These are phyloP conservation scores for Globisporangium viniferum DNA, from an alignment of 352 stramenopile genomes.

Conservation along the genomic window DNA sequence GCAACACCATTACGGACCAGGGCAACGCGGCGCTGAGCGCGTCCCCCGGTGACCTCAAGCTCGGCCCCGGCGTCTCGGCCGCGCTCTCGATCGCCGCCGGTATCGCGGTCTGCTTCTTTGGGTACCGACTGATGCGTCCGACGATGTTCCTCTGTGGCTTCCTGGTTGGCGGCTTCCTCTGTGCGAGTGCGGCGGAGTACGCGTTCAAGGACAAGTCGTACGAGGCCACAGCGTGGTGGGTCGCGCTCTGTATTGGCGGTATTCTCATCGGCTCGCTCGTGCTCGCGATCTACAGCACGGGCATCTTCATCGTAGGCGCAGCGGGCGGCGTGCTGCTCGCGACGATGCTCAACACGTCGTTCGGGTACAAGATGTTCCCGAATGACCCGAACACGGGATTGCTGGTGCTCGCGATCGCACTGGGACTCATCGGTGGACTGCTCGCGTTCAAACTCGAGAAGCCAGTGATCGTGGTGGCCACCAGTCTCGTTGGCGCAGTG, in stretches of 20 bases:
- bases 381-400: slow-evolving; percentile 44
- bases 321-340: slow-evolving; percentile 45
- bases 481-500: slow-evolving; percentile 45
- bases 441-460: slow-evolving; percentile 53
- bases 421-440: slow-evolving; percentile 44
- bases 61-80: slow-evolving; percentile 11
- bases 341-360: slow-evolving; percentile 44
- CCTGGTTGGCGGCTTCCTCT: slow-evolving; percentile 46
- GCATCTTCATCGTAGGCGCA: slow-evolving; percentile 57
- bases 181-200: slow-evolving; percentile 38
- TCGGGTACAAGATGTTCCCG: slow-evolving; percentile 61
- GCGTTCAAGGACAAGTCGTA: slow-evolving; percentile 41
- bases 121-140: slow-evolving; percentile 50
- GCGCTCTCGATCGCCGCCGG: slow-evolving; percentile 43
- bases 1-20: slow-evolving; percentile 11
- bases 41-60: background rate
- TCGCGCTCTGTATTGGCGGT: slow-evolving; percentile 48
- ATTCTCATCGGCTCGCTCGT: slow-evolving; percentile 46
- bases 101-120: slow-evolving; percentile 32
- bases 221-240: slow-evolving; percentile 46
- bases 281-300: slow-evolving; percentile 47
- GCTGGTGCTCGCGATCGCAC: slow-evolving; percentile 39
- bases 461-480: slow-evolving; percentile 53
- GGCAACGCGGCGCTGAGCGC: slow-evolving; percentile 3
- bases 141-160: slow-evolving; percentile 66